These are phyloP conservation scores for Aspergillus fumigatus DNA, from an alignment of 2,329 filamentous ascomycete species.

Conservation along the genomic window DNA sequence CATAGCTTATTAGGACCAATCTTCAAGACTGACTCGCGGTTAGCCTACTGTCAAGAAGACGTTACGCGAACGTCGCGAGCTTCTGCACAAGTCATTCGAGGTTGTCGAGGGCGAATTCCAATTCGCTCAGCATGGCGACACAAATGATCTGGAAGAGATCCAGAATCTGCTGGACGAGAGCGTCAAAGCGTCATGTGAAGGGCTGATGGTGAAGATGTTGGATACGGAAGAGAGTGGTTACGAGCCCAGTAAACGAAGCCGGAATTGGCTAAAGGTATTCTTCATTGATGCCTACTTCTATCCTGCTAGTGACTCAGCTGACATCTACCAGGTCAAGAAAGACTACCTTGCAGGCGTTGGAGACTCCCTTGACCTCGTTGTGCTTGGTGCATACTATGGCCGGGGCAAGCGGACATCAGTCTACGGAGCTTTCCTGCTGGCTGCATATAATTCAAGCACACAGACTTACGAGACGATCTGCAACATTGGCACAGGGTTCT, in stretches of 20 bases:
- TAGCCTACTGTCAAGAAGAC: slow-evolving; percentile 76
- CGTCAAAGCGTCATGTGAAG: slow-evolving; percentile 93
- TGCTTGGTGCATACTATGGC: slow-evolving; percentile 89
- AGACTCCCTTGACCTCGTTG: slow-evolving; percentile 93
- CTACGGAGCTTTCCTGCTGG: slow-evolving; percentile 92
- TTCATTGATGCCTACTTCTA: background rate
- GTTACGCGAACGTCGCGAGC: slow-evolving; percentile 74
- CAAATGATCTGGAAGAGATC: slow-evolving; percentile 87
- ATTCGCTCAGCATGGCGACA: slow-evolving; percentile 82
- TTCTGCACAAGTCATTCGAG: slow-evolving; percentile 68
- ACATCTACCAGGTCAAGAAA: slow-evolving; percentile 71
- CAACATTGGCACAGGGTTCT: slow-evolving; percentile 98
- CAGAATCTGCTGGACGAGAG: slow-evolving; percentile 89
- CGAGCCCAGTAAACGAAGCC: slow-evolving; percentile 90
- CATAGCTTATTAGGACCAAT: too few relatives aligned
- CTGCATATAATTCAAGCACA: slow-evolving; percentile 77
- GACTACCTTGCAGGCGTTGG: slow-evolving; percentile 93
- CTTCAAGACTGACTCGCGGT: slow-evolving; percentile 2
- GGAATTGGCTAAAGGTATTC: slow-evolving; percentile 92
- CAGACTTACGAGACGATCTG: slow-evolving; percentile 93
- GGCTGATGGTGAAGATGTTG: slow-evolving; percentile 99
- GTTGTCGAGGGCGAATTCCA: slow-evolving; percentile 85
- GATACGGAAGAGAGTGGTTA: slow-evolving; percentile 90
- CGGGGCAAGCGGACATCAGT: slow-evolving; percentile 93
- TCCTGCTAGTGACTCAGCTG: background rate